phyloP scores from a whole-genome alignment of 768 basidiomycete genomes.

The Multifurca ochricompacta region DNA sequence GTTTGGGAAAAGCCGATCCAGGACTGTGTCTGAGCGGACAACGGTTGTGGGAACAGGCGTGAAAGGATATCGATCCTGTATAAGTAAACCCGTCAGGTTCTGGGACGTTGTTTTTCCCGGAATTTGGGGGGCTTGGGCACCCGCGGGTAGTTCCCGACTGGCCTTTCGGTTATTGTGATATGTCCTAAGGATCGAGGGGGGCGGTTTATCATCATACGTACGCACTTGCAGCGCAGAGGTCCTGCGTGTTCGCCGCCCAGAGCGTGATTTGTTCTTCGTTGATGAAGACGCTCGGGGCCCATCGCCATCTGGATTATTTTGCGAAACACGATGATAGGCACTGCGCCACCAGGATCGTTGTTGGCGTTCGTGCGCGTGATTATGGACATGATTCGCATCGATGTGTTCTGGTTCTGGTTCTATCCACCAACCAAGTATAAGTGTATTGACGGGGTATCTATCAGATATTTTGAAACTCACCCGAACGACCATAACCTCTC shows the following conservation, averaged over 20 bases:
- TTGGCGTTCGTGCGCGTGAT: background rate
- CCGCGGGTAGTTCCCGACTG: background rate
- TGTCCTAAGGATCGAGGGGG: conserved; percentile 28
- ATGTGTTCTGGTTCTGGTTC: background rate
- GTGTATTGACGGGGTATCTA: background rate
- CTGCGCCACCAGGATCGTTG: conserved; percentile 21
- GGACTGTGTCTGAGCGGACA: conserved; percentile 9
- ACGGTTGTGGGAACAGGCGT: background rate
- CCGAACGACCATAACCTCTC: conserved; percentile 21
- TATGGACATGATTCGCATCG: background rate
- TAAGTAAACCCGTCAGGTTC: background rate
- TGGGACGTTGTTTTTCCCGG: background rate
- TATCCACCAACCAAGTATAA: background rate
- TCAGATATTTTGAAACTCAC: conserved; percentile 2
- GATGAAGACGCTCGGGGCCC: conserved; percentile 13
- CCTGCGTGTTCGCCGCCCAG: conserved; percentile 18
- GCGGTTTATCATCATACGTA: conserved; percentile 36
- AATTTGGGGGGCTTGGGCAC: background rate
- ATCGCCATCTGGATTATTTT: conserved; percentile 9
- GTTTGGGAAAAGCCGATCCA: conserved; percentile 13
- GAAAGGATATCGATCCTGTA: background rate
- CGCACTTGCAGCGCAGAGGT: conserved; percentile 19
- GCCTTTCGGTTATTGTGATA: conserved; percentile 22
- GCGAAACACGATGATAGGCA: conserved; percentile 19
- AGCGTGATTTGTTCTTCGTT: conserved; percentile 18